Evolutionary conservation across 768 basidiomycete genomes (phyloP).

Genomic region (Boletus eberwhitei): DNA sequence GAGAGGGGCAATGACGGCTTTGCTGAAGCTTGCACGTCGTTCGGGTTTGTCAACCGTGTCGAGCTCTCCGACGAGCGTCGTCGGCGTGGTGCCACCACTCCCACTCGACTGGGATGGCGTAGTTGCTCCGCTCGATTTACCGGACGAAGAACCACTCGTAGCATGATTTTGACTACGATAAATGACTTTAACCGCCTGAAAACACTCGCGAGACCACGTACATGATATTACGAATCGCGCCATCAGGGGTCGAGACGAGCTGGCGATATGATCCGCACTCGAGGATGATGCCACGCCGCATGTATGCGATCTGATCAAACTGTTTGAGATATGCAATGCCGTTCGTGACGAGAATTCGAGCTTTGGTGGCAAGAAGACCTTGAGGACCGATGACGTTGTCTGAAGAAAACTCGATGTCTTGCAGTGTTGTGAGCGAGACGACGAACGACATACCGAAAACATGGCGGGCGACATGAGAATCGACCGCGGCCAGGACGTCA

Average conservation of each 20-base stretch:
- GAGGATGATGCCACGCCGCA: slow-evolving; percentile 82
- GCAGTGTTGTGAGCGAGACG: not conserved
- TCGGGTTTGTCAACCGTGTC: slow-evolving; percentile 50
- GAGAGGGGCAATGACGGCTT: slow-evolving; percentile 48
- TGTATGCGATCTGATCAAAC: slow-evolving; percentile 70
- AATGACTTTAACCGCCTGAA: no score
- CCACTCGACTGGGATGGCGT: slow-evolving; percentile 47
- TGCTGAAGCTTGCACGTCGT: slow-evolving; percentile 55
- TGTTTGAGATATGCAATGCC: slow-evolving; percentile 78
- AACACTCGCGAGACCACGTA: slow-evolving; percentile 35
- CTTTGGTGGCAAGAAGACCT: slow-evolving; percentile 79
- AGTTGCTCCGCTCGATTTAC: slow-evolving; percentile 37
- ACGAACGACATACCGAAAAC: slow-evolving; percentile 56
- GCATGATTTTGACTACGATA: slow-evolving; percentile 44
- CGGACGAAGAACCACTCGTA: slow-evolving; percentile 39
- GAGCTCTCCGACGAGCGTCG: slow-evolving; percentile 23
- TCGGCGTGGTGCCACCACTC: slow-evolving; percentile 20
- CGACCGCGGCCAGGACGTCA: slow-evolving; percentile 84
- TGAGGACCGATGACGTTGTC: slow-evolving; percentile 85
- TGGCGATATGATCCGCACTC: slow-evolving; percentile 67
- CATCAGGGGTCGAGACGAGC: slow-evolving; percentile 55
- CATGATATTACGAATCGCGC: slow-evolving; percentile 75
- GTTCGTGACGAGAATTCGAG: slow-evolving; percentile 84
- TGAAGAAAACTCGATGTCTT: slow-evolving; percentile 20
- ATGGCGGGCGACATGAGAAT: slow-evolving; percentile 83